Evolutionary conservation across 2,329 filamentous ascomycete species (phyloP).

Genomic region (Capronia coronata): DNA sequence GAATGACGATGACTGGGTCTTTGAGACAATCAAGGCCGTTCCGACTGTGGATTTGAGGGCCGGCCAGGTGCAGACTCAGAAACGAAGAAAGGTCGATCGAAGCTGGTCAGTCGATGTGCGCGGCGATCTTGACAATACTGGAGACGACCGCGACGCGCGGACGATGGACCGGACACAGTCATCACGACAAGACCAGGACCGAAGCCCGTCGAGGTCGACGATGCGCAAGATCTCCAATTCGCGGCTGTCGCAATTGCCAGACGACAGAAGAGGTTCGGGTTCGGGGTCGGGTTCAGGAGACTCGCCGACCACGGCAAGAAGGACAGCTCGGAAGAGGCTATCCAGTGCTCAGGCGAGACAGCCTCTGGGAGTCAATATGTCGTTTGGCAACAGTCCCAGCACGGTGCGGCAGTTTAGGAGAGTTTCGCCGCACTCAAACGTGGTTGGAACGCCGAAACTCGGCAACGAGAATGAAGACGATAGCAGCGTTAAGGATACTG

Average conservation of each 20-base stretch:
- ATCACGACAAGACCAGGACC: not conserved
- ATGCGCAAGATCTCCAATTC: constrained; percentile 20
- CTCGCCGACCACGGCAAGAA: constrained; percentile 36
- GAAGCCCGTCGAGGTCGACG: constrained; percentile 25
- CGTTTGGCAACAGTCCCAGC: constrained; percentile 86
- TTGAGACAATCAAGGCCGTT: constrained; percentile 76
- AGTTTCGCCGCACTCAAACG: constrained; percentile 56
- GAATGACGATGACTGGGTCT: constrained; percentile 85
- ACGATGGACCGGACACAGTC: not conserved
- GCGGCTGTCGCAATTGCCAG: constrained; percentile 1
- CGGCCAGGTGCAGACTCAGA: constrained; percentile 37
- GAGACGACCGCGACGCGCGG: constrained; percentile 25
- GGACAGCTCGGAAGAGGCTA: constrained; percentile 36
- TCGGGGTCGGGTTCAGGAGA: constrained; percentile 19
- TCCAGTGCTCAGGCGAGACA: constrained; percentile 55
- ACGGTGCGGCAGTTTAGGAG: constrained; percentile 87
- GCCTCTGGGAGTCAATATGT: constrained; percentile 81
- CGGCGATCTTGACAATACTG: too few relatives aligned
- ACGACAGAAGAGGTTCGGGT: constrained; percentile 11
- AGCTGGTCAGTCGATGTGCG: constrained; percentile 37
- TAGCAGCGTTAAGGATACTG: too few relatives aligned
- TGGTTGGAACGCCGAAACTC: constrained; percentile 34
- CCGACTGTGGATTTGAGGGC: constrained; percentile 55
- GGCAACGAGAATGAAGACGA: constrained; percentile 18
- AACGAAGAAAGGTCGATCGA: constrained; percentile 40